Evolutionary conservation across 2,329 filamentous ascomycete species (phyloP).

Genomic region (Zymoseptoria crescenta): DNA sequence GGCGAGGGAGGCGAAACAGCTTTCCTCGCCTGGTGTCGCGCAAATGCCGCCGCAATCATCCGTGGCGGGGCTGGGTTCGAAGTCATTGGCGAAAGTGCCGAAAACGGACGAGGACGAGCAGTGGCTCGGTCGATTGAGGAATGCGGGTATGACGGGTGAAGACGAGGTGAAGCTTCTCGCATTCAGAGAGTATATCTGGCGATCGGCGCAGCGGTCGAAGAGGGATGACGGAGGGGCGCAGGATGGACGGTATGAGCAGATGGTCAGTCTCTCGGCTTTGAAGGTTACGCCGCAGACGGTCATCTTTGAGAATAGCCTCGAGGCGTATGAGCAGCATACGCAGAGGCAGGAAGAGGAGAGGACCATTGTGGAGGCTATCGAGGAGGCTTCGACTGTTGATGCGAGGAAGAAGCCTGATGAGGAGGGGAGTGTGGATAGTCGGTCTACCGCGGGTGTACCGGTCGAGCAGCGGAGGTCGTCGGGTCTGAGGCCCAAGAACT

Average conservation of each 20-base stretch:
- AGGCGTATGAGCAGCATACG: slow-evolving; percentile 38
- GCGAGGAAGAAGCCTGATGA: background rate
- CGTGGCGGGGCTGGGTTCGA: slow-evolving; percentile 49
- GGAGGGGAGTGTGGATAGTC: background rate
- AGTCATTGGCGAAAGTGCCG: slow-evolving; percentile 54
- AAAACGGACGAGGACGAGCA: slow-evolving; percentile 91
- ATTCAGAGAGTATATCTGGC: slow-evolving; percentile 85
- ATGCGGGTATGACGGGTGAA: slow-evolving; percentile 70
- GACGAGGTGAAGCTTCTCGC: slow-evolving; percentile 86
- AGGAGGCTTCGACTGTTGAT: slow-evolving; percentile 56
- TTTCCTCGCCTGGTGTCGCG: slow-evolving; percentile 44
- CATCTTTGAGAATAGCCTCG: slow-evolving; percentile 73
- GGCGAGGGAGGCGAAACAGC: slow-evolving; percentile 60
- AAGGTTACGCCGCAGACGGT: slow-evolving; percentile 80
- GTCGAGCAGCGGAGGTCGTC: slow-evolving; percentile 8
- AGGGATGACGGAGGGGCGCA: slow-evolving; percentile 44
- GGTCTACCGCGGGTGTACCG: slow-evolving; percentile 2
- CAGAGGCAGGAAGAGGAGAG: slow-evolving; percentile 29
- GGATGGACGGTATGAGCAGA: slow-evolving; percentile 49
- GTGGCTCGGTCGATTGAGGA: slow-evolving; percentile 79
- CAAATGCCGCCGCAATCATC: slow-evolving; percentile 51
- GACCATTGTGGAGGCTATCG: slow-evolving; percentile 80
- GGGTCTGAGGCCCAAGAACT: slow-evolving; percentile 16
- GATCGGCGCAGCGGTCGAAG: slow-evolving; percentile 64
- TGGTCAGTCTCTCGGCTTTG: slow-evolving; percentile 67